A percentile compares a stretch with the other conserved stretches of the same genome.
Conservation (phyloP, 164 flowering plant species). For the Tetracentron sinense region DNA sequence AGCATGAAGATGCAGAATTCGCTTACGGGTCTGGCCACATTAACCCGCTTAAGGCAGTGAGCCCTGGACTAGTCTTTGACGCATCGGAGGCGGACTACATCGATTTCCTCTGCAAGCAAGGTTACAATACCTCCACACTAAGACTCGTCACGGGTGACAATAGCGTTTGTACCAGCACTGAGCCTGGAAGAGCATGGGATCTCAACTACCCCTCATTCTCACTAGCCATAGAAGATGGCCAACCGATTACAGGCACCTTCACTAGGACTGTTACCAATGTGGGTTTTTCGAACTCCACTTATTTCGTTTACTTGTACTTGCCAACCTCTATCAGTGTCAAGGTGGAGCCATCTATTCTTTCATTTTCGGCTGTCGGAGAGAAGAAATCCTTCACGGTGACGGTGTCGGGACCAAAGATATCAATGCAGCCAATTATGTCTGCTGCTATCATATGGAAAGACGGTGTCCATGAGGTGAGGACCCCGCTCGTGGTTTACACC, state of each 20-base stretch:
- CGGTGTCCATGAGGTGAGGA: slow-evolving; percentile 34
- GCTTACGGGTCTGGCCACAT: slow-evolving; percentile 55
- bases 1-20: slow-evolving; percentile 38
- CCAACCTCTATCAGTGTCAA: slow-evolving; percentile 11
- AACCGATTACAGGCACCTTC: slow-evolving; percentile 27
- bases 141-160: slow-evolving; percentile 32
- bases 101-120: slow-evolving; percentile 45
- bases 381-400: slow-evolving; percentile 28
- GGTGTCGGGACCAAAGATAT: slow-evolving; percentile 30
- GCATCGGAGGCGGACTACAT: slow-evolving; percentile 35
- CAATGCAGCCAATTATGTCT: slow-evolving; percentile 38
- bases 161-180: slow-evolving; percentile 24
- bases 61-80: slow-evolving; percentile 53
- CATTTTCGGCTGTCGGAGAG: slow-evolving; percentile 36
- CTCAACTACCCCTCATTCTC: slow-evolving; percentile 56
- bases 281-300: slow-evolving; percentile 43
- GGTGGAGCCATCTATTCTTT: slow-evolving; percentile 30
- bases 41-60: slow-evolving; percentile 35
- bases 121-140: slow-evolving; percentile 28
- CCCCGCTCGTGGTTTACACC: slow-evolving; percentile 38
- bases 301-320: slow-evolving; percentile 14
- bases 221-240: slow-evolving; percentile 38
- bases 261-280: slow-evolving; percentile 47
- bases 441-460: slow-evolving; percentile 39
- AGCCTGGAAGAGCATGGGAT: slow-evolving; percentile 36